Conservation (phyloP, 2,329 filamentous ascomycete genomes). For the Fusarium sp. region DNA sequence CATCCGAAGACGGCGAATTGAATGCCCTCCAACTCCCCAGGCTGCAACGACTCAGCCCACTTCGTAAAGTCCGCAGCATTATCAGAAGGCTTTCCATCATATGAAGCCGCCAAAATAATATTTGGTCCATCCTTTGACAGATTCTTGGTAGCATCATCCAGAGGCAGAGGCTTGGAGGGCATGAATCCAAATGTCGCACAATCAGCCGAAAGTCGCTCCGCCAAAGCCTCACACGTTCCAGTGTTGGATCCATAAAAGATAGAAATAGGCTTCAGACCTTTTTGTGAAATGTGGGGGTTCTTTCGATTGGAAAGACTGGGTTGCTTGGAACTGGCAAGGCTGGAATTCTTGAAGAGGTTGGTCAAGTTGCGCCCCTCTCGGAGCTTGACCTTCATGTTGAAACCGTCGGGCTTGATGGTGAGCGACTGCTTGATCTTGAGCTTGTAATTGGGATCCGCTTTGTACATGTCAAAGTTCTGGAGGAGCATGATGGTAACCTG, state of each 20-base stretch:
- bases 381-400: conserved; percentile 11
- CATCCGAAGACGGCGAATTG: conserved; percentile 12
- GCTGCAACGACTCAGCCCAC: not conserved
- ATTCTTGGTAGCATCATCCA: not conserved
- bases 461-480: not conserved
- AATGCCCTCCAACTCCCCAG: not conserved
- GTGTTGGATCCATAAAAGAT: conserved; percentile 13
- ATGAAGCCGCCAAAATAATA: not conserved
- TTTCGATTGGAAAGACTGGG: not conserved
- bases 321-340: not conserved
- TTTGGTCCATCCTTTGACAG: not conserved
- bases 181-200: conserved; percentile 8
- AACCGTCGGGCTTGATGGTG: not conserved
- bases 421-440: conserved; percentile 7
- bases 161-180: not conserved
- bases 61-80: not conserved
- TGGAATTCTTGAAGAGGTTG: conserved; percentile 1
- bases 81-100: conserved; percentile 4
- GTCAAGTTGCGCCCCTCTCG: not conserved
- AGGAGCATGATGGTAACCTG: conserved; percentile 7
- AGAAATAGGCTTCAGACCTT: conserved; percentile 1
- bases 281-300: not conserved
- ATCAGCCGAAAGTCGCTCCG: not conserved
- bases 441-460: conserved; percentile 4
- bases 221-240: conserved; percentile 1